These are phyloP conservation scores for Pseudogymnoascus sp. DNA, from an alignment of 2,329 filamentous ascomycete genomes.

Conservation along the genomic window DNA sequence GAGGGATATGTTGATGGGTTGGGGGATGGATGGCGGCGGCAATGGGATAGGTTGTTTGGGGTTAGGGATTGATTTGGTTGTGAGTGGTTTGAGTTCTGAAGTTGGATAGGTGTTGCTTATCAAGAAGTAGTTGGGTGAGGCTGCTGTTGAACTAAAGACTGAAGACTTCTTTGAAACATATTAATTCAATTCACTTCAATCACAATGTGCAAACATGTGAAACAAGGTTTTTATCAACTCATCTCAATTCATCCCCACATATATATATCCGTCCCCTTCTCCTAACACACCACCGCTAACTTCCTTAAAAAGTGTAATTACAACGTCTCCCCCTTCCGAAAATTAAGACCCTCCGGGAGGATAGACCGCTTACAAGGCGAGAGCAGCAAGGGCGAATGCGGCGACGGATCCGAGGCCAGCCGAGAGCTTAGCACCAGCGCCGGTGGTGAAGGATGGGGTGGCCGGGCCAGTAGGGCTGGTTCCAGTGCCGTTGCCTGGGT, in stretches of 20 bases:
- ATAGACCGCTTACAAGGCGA: background rate
- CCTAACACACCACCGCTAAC: background rate
- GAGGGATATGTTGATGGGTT: too few species aligned
- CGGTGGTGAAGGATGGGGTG: background rate
- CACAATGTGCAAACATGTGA: background rate
- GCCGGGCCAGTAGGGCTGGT: background rate
- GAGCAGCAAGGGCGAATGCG: background rate
- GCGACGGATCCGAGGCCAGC: background rate
- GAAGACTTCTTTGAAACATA: too few species aligned
- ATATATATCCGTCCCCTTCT: background rate
- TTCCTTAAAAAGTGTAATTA: background rate
- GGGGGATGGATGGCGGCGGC: too few species aligned
- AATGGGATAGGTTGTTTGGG: too few species aligned
- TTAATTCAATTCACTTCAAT: background rate
- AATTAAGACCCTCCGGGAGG: background rate
- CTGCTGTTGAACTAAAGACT: too few species aligned
- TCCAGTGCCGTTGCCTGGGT: background rate
- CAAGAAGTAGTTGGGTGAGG: too few species aligned
- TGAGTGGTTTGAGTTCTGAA: too few species aligned
- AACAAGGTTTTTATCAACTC: background rate
- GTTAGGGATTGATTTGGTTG: too few species aligned
- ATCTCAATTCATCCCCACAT: background rate
- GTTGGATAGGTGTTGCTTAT: too few species aligned
- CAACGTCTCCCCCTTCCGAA: background rate
- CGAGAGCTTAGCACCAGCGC: background rate